Percentiles rank a stretch among this genome's conserved stretches.
Conservation (phyloP, 2,329 filamentous ascomycete genomes). For the Torrubiella hemipterigena region DNA sequence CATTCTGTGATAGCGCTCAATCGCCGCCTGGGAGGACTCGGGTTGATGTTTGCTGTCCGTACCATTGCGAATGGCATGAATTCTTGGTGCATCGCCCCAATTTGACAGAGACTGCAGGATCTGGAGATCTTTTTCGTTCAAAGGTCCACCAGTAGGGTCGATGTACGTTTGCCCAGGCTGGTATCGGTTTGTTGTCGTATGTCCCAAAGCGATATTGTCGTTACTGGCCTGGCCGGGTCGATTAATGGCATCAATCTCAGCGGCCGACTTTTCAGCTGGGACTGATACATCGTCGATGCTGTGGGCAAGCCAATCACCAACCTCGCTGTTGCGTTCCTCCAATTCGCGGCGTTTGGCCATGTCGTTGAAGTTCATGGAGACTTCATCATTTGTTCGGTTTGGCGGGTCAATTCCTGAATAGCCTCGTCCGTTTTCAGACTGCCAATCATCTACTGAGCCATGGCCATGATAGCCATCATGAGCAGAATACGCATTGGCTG, state of each 20-base stretch:
- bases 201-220: constrained; percentile 30
- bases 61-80: constrained; percentile 29
- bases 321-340: constrained; percentile 34
- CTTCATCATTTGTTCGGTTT: constrained; percentile 28
- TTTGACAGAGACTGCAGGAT: constrained; percentile 35
- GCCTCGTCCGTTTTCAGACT: constrained; percentile 30
- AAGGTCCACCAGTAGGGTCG: constrained; percentile 23
- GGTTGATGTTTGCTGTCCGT: constrained; percentile 28
- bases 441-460: constrained; percentile 19
- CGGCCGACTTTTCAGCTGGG: constrained; percentile 14
- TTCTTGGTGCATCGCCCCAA: constrained; percentile 36
- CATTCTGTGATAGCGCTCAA: constrained; percentile 38
- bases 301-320: constrained; percentile 37
- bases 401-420: constrained; percentile 35
- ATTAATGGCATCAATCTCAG: constrained; percentile 13
- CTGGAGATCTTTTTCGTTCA: constrained; percentile 34
- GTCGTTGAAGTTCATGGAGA: constrained; percentile 35
- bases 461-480: constrained; percentile 12
- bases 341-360: constrained; percentile 26
- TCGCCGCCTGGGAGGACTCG: constrained; percentile 39
- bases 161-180: constrained; percentile 39
- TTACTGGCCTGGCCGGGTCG: constrained; percentile 19
- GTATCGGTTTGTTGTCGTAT: constrained; percentile 37
- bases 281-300: constrained; percentile 16
- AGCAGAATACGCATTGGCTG: constrained; percentile 27